Evolutionary conservation across 208 protist species (phyloP).

Genomic region (Leishmania lainsoni): DNA sequence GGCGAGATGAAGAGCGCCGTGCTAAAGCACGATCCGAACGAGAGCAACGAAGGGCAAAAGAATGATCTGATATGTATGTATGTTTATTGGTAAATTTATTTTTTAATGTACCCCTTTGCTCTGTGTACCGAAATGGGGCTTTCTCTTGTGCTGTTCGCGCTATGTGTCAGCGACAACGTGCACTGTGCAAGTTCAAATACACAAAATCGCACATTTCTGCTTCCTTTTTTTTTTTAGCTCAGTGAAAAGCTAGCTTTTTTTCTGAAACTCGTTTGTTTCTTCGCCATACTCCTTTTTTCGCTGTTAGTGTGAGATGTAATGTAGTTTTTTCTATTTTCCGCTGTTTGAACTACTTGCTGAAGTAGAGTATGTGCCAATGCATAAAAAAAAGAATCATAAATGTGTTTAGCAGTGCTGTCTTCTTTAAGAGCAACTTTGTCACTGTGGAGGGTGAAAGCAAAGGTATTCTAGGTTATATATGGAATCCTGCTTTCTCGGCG

Average conservation of each 20-base stretch:
- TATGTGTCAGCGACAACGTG: no score
- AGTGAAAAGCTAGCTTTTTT: neutral
- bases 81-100: neutral
- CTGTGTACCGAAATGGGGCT: neutral
- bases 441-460: neutral
- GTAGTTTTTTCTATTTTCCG: neutral
- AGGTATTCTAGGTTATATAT: neutral
- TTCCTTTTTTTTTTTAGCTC: neutral
- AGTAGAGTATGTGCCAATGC: neutral
- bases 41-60: constrained; percentile 28
- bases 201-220: neutral
- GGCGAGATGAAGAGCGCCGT: constrained; percentile 52
- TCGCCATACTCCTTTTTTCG: neutral
- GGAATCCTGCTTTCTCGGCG: neutral
- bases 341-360: neutral
- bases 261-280: neutral
- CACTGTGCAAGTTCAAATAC: neutral
- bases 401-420: neutral
- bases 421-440: neutral
- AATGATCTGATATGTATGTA: neutral
- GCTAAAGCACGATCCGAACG: constrained; percentile 34
- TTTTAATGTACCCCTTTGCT: constrained; percentile 1
- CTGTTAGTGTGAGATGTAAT: neutral
- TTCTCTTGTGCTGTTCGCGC: constrained; percentile 5
- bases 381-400: neutral